Percentiles rank a stretch among this genome's conserved stretches.
Conservation (phyloP, 2,329 filamentous ascomycete species). For the Cercospora canescens region DNA sequence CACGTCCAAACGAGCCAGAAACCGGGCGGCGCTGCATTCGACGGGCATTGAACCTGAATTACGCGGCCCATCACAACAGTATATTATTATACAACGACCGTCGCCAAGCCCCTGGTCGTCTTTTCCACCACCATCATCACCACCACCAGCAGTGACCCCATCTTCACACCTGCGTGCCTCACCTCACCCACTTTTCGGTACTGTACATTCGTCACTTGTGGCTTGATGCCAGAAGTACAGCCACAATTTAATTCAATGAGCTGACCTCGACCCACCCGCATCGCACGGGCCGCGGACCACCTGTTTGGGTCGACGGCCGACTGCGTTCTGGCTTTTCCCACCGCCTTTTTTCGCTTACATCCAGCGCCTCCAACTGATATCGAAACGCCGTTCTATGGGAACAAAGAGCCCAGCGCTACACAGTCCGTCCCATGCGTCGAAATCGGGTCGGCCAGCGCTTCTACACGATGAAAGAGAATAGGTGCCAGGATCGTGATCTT, state of each 20-base stretch:
- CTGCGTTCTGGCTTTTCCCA: background rate
- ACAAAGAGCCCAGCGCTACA: background rate
- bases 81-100: no score
- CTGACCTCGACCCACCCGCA: background rate
- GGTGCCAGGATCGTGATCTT: background rate
- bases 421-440: background rate
- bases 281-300: background rate
- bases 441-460: background rate
- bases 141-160: background rate
- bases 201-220: background rate
- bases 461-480: background rate
- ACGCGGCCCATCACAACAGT: background rate
- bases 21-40: background rate
- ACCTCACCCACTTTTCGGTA: background rate
- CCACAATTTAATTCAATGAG: background rate
- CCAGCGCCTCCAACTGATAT: background rate
- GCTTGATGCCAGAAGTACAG: background rate
- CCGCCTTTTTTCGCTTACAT: background rate
- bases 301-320: background rate
- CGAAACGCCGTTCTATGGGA: conserved; percentile 2
- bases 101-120: no score
- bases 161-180: background rate
- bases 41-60: background rate
- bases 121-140: no score
- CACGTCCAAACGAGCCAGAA: background rate